Evolutionary conservation across 208 protist genomes (phyloP).

Genomic region (Leishmania arabica): DNA sequence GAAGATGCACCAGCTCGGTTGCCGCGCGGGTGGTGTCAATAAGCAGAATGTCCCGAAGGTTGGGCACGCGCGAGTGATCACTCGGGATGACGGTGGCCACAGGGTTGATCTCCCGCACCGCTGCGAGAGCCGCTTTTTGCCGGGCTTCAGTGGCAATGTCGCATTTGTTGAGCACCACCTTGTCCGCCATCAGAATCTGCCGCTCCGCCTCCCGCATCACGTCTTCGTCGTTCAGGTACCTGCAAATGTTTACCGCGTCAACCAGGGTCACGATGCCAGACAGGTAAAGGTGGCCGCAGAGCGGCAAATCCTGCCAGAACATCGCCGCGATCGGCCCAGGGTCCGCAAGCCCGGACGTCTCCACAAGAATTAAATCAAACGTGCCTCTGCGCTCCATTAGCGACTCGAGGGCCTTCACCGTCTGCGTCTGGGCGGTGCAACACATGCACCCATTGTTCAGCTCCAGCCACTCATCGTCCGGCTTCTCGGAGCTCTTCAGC

Average conservation of each 20-base stretch:
- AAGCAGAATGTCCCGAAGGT: conserved; percentile 75
- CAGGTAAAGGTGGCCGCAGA: conserved; percentile 82
- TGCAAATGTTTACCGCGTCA: conserved; percentile 86
- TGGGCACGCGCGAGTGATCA: conserved; percentile 55
- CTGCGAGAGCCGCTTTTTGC: conserved; percentile 39
- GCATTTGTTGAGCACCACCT: conserved; percentile 95
- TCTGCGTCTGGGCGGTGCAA: conserved; percentile 92
- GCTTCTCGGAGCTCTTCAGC: conserved; percentile 89
- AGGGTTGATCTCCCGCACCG: conserved; percentile 71
- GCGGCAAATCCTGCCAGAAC: conserved; percentile 94
- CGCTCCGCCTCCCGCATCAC: conserved; percentile 70
- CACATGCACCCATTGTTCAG: conserved; percentile 96
- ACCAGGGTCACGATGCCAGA: conserved; percentile 91
- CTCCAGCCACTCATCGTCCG: conserved; percentile 96
- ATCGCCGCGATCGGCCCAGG: conserved; percentile 92
- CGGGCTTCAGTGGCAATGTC: conserved; percentile 81
- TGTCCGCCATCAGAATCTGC: conserved; percentile 94
- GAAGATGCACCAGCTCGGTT: conserved; percentile 59
- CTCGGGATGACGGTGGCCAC: conserved; percentile 57
- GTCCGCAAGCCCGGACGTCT: conserved; percentile 93
- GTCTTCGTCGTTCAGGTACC: conserved; percentile 72
- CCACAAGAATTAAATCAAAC: conserved; percentile 92
- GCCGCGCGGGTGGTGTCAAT: conserved; percentile 73
- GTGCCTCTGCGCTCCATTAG: conserved; percentile 85
- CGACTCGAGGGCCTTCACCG: conserved; percentile 82